Evolutionary conservation across 2,329 filamentous ascomycete species (phyloP), one percentile per base, ranked within the genome.

Genomic region (Colletotrichum scovillei): DNA sequence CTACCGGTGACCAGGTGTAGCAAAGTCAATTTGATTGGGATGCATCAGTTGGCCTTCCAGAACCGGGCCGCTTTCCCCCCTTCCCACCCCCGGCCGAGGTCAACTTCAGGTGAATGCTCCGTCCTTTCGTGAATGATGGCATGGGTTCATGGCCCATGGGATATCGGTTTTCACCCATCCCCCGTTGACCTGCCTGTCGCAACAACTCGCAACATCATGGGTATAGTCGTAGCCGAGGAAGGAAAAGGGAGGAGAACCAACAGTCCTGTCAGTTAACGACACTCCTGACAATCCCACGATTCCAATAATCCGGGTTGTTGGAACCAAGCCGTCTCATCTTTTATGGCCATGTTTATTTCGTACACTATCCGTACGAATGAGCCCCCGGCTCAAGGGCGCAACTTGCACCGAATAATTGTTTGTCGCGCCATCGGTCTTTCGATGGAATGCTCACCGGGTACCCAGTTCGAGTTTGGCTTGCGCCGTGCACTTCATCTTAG

Each of bases 1-100:
- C 63, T 38, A 72, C 69, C 69, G 65, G 69, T 64, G 69, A 69
- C 69, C 65, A 55, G 69, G 69, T 69, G 69, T 53, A 55, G 59
- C 38, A 28, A 38, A 67, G 49, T 22, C 30, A 16, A 53, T 64
- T 68, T 64, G 69, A 72, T 72, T 72, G 52, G 57, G 59, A 72
- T 69, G 58, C 57, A 46, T 26, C 67, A 32, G 19, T 63, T 14
- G 26, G 19, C 38, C 38, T 32, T 52, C 59, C 38, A 52, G 59
- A 30, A 52, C 46, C 32, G 49, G 38, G 35, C 16, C 52, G n/a
- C 30, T 30, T 11, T 12, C 32, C 56, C 19, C 46, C 55, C 35
- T 19, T n/a, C 56, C 63, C 35, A 12, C 11, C 35, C 12, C 16
- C 52, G 56, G 11, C 24, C 9, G 16, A 32, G 35, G 35, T 11